These are phyloP conservation scores for Skeletonema potamos DNA, from an alignment of 108 stramenopile genomes.

Conservation along the genomic window DNA sequence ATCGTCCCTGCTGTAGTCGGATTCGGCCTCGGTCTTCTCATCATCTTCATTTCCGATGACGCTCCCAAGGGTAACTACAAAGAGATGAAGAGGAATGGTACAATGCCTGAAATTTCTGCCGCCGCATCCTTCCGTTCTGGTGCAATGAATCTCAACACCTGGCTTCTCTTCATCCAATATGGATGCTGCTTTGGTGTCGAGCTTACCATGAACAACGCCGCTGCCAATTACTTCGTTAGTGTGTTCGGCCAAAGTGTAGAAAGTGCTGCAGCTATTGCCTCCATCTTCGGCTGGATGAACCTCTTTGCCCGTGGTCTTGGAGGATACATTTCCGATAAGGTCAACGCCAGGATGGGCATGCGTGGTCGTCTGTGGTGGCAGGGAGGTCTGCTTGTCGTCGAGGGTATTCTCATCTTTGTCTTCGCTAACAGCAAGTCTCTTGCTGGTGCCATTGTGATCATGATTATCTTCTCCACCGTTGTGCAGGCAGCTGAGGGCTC, in stretches of 20 bases:
- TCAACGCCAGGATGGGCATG: constrained; percentile 58
- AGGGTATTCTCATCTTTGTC: constrained; percentile 67
- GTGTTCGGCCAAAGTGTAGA: constrained; percentile 45
- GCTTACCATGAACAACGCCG: constrained; percentile 71
- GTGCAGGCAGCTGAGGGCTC: constrained; percentile 84
- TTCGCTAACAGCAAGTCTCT: constrained; percentile 58
- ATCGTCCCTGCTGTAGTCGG: constrained; percentile 67
- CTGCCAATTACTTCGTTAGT: constrained; percentile 56
- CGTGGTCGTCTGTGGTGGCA: constrained; percentile 68
- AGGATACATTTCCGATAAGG: constrained; percentile 46
- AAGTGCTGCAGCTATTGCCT: constrained; percentile 53
- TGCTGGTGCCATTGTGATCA: constrained; percentile 58
- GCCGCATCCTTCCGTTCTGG: constrained; percentile 48
- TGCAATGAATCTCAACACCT: constrained; percentile 62
- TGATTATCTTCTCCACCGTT: constrained; percentile 76
- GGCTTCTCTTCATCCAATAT: constrained; percentile 78
- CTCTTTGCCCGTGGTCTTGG: constrained; percentile 69
- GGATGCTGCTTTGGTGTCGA: constrained; percentile 83
- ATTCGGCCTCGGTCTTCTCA: constrained; percentile 36
- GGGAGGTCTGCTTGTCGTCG: constrained; percentile 50
- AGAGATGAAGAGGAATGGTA: constrained; percentile 55
- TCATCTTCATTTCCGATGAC: constrained; percentile 62
- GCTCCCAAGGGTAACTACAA: constrained; percentile 72
- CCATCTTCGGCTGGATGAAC: constrained; percentile 65
- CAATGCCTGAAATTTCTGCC: constrained; percentile 52